These are phyloP conservation scores for Chaetoceros muelleri DNA, from an alignment of 108 stramenopile genomes.

Conservation along the genomic window DNA sequence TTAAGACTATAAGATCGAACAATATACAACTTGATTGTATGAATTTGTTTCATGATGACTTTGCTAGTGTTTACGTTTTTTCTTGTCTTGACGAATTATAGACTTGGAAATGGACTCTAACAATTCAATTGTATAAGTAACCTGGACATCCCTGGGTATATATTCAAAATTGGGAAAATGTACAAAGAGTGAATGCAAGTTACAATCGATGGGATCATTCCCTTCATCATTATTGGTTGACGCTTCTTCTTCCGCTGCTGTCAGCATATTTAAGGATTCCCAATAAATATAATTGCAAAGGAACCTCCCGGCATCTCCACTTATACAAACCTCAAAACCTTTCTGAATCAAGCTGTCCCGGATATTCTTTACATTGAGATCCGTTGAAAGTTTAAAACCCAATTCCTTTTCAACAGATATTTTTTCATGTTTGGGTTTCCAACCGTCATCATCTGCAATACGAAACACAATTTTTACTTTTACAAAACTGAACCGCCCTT, in stretches of 20 bases:
- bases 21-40: no score
- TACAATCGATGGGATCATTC: neutral
- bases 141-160: slow-evolving; percentile 29
- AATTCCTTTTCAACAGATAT: slow-evolving; percentile 19
- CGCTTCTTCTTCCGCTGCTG: neutral
- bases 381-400: slow-evolving; percentile 17
- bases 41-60: no score
- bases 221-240: no score
- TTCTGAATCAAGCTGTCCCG: slow-evolving; percentile 10
- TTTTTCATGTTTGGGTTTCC: slow-evolving; percentile 36
- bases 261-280: slow-evolving; percentile 32
- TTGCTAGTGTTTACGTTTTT: no score
- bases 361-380: slow-evolving; percentile 24
- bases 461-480: no score
- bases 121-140: slow-evolving; percentile 28
- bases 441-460: slow-evolving; percentile 76
- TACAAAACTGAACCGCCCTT: no score
- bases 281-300: slow-evolving; percentile 84
- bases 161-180: slow-evolving; percentile 60
- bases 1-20: no score
- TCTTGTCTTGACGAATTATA: neutral
- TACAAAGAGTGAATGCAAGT: slow-evolving; percentile 43
- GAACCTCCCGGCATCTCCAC: slow-evolving; percentile 70
- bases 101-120: slow-evolving; percentile 14
- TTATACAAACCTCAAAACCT: neutral